phyloP scores from a whole-genome alignment of 306 rosid species.

The Cicer judaicum region DNA sequence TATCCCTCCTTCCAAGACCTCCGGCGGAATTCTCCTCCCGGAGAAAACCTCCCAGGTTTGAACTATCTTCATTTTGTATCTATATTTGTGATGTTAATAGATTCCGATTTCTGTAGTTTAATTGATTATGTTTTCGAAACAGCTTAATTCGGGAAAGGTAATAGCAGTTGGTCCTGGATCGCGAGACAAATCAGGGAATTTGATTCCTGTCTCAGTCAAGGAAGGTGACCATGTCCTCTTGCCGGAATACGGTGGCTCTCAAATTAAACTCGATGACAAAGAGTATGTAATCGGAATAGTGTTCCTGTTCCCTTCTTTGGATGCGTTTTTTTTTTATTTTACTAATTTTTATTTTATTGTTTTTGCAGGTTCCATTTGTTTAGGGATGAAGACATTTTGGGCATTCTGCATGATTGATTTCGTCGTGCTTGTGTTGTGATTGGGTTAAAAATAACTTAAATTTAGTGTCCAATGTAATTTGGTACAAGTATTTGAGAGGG shows the following conservation, averaged over 20 bases:
- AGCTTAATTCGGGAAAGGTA: constrained; percentile 91
- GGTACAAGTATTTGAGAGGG: background rate
- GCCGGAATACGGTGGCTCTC: constrained; percentile 90
- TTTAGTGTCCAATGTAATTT: background rate
- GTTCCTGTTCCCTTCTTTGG: background rate
- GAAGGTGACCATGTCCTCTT: constrained; percentile 89
- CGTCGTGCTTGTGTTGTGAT: background rate
- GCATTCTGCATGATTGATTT: constrained; percentile 57
- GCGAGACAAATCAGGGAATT: constrained; percentile 66
- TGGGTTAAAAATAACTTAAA: constrained; percentile 22
- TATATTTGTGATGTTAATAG: background rate
- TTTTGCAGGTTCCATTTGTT: constrained; percentile 70
- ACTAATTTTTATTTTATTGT: background rate
- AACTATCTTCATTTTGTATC: background rate
- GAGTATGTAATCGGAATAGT: constrained; percentile 55
- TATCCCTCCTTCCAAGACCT: constrained; percentile 79
- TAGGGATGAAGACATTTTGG: constrained; percentile 68
- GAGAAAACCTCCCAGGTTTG: constrained; percentile 80
- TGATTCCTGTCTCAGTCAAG: constrained; percentile 71
- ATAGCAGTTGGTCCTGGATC: constrained; percentile 88
- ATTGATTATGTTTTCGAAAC: constrained; percentile 12
- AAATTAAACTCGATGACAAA: constrained; percentile 86
- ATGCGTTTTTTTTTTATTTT: background rate
- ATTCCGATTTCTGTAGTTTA: constrained; percentile 10
- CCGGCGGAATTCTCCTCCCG: constrained; percentile 83